Evolutionary conservation across 768 basidiomycete species (phyloP).

Genomic region (Phylloporus sp.): DNA sequence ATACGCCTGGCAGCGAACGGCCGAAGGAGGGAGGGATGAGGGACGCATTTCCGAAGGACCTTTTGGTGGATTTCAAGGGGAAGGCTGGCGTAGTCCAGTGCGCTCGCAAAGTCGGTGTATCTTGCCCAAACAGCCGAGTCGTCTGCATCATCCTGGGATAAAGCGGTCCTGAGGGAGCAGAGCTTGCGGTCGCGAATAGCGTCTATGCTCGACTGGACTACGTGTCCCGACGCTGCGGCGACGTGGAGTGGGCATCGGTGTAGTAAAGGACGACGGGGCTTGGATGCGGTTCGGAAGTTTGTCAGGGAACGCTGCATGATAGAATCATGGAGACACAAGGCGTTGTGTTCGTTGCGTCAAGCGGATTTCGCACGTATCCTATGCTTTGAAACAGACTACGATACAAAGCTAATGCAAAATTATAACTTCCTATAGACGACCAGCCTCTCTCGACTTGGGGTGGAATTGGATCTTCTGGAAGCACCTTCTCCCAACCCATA

Average conservation of each 20-base stretch:
- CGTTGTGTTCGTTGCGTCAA: background rate
- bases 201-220: slow-evolving; percentile 7
- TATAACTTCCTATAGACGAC: slow-evolving; percentile 32
- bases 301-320: slow-evolving; percentile 24
- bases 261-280: slow-evolving; percentile 3
- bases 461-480: slow-evolving; percentile 41
- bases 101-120: slow-evolving; percentile 54
- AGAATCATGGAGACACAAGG: slow-evolving; percentile 10
- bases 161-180: slow-evolving; percentile 21
- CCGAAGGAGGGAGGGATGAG: slow-evolving; percentile 43
- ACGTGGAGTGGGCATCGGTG: slow-evolving; percentile 7
- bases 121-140: slow-evolving; percentile 57
- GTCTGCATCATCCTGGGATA: slow-evolving; percentile 31
- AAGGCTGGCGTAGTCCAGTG: slow-evolving; percentile 43
- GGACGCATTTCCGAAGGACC: slow-evolving; percentile 64
- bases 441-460: slow-evolving; percentile 48
- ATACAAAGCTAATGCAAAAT: no score
- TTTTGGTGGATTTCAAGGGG: slow-evolving; percentile 64
- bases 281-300: slow-evolving; percentile 14
- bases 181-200: slow-evolving; percentile 24
- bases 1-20: slow-evolving; percentile 39
- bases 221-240: slow-evolving; percentile 6
- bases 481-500: slow-evolving; percentile 47
- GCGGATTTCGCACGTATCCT: no score
- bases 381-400: no score